Evolutionary conservation across 306 rosid species (phyloP).

Genomic region (Prunus salicina): DNA sequence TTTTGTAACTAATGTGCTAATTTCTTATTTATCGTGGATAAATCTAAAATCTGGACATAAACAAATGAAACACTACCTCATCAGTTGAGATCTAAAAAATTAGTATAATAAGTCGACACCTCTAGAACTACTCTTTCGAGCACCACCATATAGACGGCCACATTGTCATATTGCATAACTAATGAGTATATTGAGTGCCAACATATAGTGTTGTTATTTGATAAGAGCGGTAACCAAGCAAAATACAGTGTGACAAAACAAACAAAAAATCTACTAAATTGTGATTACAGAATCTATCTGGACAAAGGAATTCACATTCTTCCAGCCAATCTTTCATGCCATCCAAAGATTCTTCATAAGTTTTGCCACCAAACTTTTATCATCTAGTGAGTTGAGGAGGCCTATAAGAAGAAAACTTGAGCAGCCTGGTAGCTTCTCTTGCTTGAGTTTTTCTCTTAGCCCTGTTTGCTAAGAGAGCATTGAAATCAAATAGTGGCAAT

Average conservation of each 20-base stretch:
- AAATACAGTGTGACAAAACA: background rate
- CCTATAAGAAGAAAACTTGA: background rate
- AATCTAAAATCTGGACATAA: rapidly evolving
- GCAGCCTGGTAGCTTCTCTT: constrained; percentile 14
- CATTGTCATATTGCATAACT: background rate
- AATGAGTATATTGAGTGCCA: background rate
- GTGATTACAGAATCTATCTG: background rate
- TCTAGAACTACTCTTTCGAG: background rate
- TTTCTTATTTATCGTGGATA: background rate
- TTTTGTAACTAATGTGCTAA: too few species aligned
- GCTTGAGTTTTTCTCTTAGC: constrained; percentile 7
- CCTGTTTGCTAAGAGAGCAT: background rate
- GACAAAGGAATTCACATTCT: constrained; percentile 8
- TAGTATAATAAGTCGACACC: background rate
- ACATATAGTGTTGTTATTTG: background rate
- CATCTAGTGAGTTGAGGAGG: background rate
- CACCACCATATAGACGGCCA: background rate
- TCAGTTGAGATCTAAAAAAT: background rate
- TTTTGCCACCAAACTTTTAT: background rate
- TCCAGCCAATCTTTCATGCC: background rate
- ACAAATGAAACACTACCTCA: background rate
- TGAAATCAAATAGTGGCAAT: constrained; percentile 7
- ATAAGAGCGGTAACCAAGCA: background rate
- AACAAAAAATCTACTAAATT: background rate
- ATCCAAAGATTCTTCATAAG: constrained; percentile 4